Conservation (phyloP, 2,329 filamentous ascomycete genomes). For the Fusarium sp. region DNA sequence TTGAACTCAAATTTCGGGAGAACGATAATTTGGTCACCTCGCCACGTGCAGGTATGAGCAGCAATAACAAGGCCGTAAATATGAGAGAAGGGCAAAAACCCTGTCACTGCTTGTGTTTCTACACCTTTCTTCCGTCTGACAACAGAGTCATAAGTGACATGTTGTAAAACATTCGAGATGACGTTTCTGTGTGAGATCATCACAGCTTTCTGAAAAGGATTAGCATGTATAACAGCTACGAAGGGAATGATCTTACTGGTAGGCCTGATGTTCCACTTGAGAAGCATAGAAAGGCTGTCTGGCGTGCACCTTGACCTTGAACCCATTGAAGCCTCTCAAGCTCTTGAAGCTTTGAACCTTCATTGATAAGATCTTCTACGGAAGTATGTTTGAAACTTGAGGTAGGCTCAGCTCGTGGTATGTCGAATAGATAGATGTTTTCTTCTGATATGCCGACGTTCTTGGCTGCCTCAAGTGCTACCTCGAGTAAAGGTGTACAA, state of each 20-base stretch:
- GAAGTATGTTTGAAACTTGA: constrained; percentile 63
- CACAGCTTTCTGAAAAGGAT: constrained; percentile 74
- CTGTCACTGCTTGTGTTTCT: constrained; percentile 62
- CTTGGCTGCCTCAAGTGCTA: constrained; percentile 71
- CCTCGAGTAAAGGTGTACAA: constrained; percentile 71
- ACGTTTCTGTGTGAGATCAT: constrained; percentile 85
- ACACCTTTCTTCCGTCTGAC: constrained; percentile 50
- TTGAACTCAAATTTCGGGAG: constrained; percentile 81
- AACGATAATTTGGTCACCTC: constrained; percentile 78
- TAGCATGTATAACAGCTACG: fast-evolving
- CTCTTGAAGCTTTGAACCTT: constrained; percentile 65
- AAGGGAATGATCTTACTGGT: constrained; percentile 59
- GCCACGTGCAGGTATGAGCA: constrained; percentile 71
- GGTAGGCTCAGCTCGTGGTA: constrained; percentile 57
- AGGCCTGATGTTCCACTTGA: constrained; percentile 83
- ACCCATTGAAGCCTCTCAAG: constrained; percentile 64
- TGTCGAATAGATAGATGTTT: constrained; percentile 74
- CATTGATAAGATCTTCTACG: constrained; percentile 70
- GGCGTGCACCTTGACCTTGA: constrained; percentile 72
- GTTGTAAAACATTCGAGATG: constrained; percentile 78
- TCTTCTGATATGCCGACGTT: constrained; percentile 69
- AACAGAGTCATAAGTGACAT: constrained; percentile 56
- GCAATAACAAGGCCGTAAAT: constrained; percentile 83
- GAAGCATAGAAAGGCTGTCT: constrained; percentile 81
- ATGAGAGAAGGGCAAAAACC: constrained; percentile 80